phyloP scores from a whole-genome alignment of 2,329 filamentous ascomycete species.

The Teratosphaeria destructans region DNA sequence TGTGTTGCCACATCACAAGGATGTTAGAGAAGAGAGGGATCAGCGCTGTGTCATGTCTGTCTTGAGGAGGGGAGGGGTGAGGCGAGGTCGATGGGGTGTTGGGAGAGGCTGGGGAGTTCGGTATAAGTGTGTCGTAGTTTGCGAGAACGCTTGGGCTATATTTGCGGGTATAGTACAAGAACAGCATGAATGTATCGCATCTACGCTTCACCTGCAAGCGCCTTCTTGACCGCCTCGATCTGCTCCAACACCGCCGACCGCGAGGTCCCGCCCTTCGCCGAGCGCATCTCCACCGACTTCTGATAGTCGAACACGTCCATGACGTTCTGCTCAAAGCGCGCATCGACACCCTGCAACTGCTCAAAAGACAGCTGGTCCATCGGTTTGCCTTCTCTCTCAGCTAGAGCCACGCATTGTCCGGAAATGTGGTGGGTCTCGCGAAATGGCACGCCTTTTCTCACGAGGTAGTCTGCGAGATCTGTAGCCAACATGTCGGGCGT shows the following conservation, averaged over 20 bases:
- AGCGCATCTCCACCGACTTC: slow-evolving; percentile 65
- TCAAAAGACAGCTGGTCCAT: slow-evolving; percentile 61
- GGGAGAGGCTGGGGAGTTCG: background rate
- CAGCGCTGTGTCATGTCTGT: too few relatives aligned
- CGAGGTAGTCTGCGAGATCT: slow-evolving; percentile 55
- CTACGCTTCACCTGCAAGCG: slow-evolving; percentile 19
- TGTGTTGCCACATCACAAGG: too few relatives aligned
- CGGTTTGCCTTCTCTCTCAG: slow-evolving; percentile 53
- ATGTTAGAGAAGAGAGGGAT: too few relatives aligned
- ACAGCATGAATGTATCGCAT: background rate
- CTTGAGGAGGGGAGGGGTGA: too few relatives aligned
- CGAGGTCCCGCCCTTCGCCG: slow-evolving; percentile 69
- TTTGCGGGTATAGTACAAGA: background rate
- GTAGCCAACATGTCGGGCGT: slow-evolving; percentile 76
- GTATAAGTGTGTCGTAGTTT: background rate
- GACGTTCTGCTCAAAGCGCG: slow-evolving; percentile 62
- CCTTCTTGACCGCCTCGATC: slow-evolving; percentile 43
- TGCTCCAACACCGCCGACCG: slow-evolving; percentile 56
- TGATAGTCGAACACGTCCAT: slow-evolving; percentile 63
- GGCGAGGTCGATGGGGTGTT: background rate
- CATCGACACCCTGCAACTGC: slow-evolving; percentile 58
- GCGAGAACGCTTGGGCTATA: background rate
- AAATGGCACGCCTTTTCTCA: slow-evolving; percentile 62
- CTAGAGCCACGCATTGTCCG: slow-evolving; percentile 60
- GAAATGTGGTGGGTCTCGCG: slow-evolving; percentile 72